Evolutionary conservation across 768 basidiomycete species (phyloP), one percentile per base, ranked within the genome.

Genomic region (Suillus spraguei): DNA sequence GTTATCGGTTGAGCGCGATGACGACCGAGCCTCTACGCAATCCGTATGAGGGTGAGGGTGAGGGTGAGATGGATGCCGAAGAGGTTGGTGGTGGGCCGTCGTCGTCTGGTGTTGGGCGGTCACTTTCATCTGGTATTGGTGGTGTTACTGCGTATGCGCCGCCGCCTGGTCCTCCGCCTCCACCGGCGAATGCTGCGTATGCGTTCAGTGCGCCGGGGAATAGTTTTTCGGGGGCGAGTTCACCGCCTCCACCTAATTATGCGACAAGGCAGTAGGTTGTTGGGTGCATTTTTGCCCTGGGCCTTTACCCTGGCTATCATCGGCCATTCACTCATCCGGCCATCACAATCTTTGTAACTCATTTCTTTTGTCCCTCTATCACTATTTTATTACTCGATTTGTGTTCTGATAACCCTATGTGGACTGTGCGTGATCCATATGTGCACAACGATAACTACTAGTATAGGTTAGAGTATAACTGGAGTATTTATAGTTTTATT

Each of bases 131-230:
- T 28, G 32, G 28, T 61, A 49, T 49, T 2, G 22, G 46, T 47
- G 46, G 46, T 22, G 2, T 47, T 47, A 38, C 35, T 8, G 35
- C 47, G 2, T 61, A 53, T 33, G 32, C 52, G 5, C 52, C 52
- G 2, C 63, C 60, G 0, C 64, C 4, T 38, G 65, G 62, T 1
- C 67, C 62, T 35, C 67, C 65, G 7, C 59, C 35, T 22, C 64
- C 24, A n/a, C 61, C 67, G 5, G 11, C 65, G 20, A 17, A 49
- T 6, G 70, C 61, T n/a, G 66, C 64, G 8, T 75, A 76, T 24
- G 62, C 73, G 14, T 76, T 73, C 63, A 44, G 58, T 39, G 53
- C 70, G 2, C 70, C 71, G 17, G 69, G 65, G 14, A 68, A 73
- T 60, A 69, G 72, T 38, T 76, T 70, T 59, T 58, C 64, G 54